Base-by-base conservation (phyloP, 23 red algal genomes). In the Gracilariopsis chorda region DNA sequence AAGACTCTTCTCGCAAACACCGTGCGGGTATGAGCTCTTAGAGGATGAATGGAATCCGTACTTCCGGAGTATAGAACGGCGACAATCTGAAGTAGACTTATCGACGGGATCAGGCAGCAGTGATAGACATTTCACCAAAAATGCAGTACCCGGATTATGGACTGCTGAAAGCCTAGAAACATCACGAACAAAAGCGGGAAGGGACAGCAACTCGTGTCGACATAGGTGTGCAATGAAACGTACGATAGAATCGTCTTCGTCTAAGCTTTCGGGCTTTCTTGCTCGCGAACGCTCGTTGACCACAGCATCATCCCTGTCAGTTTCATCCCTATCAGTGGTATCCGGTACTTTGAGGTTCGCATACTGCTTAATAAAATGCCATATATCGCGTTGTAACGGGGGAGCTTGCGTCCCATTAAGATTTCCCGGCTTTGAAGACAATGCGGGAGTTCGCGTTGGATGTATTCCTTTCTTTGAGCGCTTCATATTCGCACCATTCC, bases 341-440 rank as follows among this genome's bases (percentile, higher is more conserved):
- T 60, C 49, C 23, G 76, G 67, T 46, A 73, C 47, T 73, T 42
- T 73, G 47, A 45, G 39, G 30, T 61, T 60, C 27, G 72, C 49
- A 48, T 77, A 77, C 5, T 90, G 49, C 20, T 90, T 90, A 35
- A 90, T 25, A 39, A 64, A 90, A 21, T 78, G 51, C 86, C 86
- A 90, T 48, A 90, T 78, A n/a, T 90, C 86, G 32, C 70, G 86
- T n/a, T 90, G 86, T 49, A 90, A 62, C 29, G 86, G 56, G 20
- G 70, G 86, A n/a, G n/a, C 3, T 7, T 37, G 67, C n/a, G 20
- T 35, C n/a, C n/a, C n/a, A 1, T 45, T 73, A 36, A 73, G 37
- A 37, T 25, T 46, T 8, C 33, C 33, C 37, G 47, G 36, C 1
- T 59, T 4, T 36, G 49, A 13, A 29, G 48, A 25, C 3, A 45